Percentiles rank a stretch among this genome's conserved stretches.
Evolutionary conservation across 768 basidiomycete genomes (phyloP).

Genomic region (Suillus lakei): DNA sequence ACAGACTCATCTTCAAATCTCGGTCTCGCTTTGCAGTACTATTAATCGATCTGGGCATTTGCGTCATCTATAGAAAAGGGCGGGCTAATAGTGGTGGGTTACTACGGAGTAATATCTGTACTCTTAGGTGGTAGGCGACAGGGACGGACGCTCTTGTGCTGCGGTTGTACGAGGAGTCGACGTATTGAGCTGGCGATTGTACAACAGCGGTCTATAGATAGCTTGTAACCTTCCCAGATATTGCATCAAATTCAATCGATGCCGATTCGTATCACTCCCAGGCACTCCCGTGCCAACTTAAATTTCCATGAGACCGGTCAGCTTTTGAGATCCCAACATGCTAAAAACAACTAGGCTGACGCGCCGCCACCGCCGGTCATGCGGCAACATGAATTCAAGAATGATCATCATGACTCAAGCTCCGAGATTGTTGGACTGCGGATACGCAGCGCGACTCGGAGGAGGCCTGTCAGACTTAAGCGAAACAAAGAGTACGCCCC

Average conservation of each 20-base stretch:
- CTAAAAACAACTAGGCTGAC: not conserved
- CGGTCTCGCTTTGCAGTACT: not conserved
- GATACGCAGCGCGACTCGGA: not conserved
- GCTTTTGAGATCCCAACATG: not conserved
- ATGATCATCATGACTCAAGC: not conserved
- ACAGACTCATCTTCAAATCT: not conserved
- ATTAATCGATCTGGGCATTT: not conserved
- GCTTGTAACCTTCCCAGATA: conserved; percentile 2
- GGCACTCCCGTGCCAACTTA: not conserved
- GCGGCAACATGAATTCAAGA: not conserved
- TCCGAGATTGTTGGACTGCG: not conserved
- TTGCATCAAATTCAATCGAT: not conserved
- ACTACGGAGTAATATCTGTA: conserved; percentile 1
- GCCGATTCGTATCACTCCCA: not conserved
- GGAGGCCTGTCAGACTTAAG: not conserved
- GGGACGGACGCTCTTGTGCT: not conserved
- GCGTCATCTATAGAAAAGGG: not conserved
- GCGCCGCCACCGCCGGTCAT: not conserved
- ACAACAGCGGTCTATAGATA: not conserved
- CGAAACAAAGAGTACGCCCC: not conserved
- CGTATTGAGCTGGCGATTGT: not conserved
- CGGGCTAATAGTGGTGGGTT: not conserved
- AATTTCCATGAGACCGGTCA: not conserved
- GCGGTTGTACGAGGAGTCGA: not conserved
- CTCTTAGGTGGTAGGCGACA: not conserved